Conservation (phyloP, 306 rosid species). For the Gastrolobium bilobum region DNA sequence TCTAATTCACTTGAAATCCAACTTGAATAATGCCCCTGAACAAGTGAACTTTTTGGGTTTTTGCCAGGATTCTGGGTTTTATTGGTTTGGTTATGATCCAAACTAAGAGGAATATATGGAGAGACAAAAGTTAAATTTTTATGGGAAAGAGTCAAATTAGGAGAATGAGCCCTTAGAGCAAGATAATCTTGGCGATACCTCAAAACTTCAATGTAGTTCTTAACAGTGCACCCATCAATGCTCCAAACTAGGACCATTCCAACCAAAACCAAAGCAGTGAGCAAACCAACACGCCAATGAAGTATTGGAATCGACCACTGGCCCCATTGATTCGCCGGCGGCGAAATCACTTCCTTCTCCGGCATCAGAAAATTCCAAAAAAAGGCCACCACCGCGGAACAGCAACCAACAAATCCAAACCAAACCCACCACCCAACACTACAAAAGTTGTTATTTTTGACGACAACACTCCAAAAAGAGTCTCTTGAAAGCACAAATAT, state of each 20-base stretch:
- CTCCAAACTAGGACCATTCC: slow-evolving; percentile 80
- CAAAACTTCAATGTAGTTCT: slow-evolving; percentile 61
- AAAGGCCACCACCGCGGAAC: background rate
- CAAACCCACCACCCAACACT: slow-evolving; percentile 22
- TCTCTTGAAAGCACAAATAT: slow-evolving; percentile 9
- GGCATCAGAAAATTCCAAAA: slow-evolving; percentile 62
- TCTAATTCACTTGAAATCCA: slow-evolving; percentile 80
- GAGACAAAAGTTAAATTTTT: slow-evolving; percentile 34
- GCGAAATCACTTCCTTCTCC: slow-evolving; percentile 61
- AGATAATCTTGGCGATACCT: slow-evolving; percentile 59
- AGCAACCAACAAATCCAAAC: slow-evolving; percentile 38
- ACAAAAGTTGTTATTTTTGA: slow-evolving; percentile 35
- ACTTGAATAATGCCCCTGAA: slow-evolving; percentile 35
- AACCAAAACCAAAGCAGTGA: slow-evolving; percentile 62
- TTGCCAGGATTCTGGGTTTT: slow-evolving; percentile 42
- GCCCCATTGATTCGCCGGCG: slow-evolving; percentile 54
- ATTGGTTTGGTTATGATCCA: slow-evolving; percentile 49
- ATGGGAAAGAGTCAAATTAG: slow-evolving; percentile 52
- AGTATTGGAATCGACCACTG: slow-evolving; percentile 55
- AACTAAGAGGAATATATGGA: slow-evolving; percentile 33
- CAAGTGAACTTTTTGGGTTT: slow-evolving; percentile 36
- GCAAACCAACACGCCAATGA: slow-evolving; percentile 76
- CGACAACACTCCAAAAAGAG: slow-evolving; percentile 40
- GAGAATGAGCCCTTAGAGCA: slow-evolving; percentile 49
- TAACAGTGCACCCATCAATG: slow-evolving; percentile 71